Conservation (phyloP, 225 moss, liverwort and hornwort species). For the Thuidium tamariscinum region DNA sequence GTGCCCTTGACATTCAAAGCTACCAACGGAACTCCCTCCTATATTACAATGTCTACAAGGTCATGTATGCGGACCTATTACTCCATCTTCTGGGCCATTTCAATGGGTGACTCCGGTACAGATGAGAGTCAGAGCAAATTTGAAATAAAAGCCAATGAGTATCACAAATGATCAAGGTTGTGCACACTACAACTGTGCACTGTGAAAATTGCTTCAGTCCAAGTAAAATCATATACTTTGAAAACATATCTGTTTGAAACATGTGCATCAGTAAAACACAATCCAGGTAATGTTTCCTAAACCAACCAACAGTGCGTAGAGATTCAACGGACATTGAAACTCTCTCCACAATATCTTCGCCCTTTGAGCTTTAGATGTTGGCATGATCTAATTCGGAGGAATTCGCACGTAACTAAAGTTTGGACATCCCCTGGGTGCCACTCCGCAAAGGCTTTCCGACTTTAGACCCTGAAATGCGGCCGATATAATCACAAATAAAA, state of each 20-base stretch:
- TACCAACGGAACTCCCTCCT: too few relatives aligned
- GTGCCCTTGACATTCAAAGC: too few relatives aligned
- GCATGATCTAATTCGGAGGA: not conserved
- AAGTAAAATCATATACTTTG: not conserved
- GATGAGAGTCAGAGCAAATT: not conserved
- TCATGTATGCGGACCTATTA: too few relatives aligned
- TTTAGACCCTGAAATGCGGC: slow-evolving; percentile 59
- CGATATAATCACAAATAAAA: slow-evolving; percentile 70
- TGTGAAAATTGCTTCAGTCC: not conserved
- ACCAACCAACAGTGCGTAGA: not conserved
- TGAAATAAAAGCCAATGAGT: not conserved
- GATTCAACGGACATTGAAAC: not conserved
- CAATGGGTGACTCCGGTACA: not conserved
- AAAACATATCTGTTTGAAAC: not conserved
- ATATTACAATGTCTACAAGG: too few relatives aligned
- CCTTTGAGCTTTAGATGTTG: not conserved
- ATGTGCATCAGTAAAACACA: not conserved
- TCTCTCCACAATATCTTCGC: not conserved
- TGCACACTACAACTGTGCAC: too few relatives aligned
- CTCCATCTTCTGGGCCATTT: too few relatives aligned
- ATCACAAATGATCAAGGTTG: not conserved
- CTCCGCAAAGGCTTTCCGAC: slow-evolving; percentile 37
- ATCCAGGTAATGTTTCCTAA: not conserved
- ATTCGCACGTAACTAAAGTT: slow-evolving; percentile 3
- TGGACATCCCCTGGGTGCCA: slow-evolving; percentile 14